Conservation (phyloP, 164 flowering plant species). For the Liquidambar formosana region DNA sequence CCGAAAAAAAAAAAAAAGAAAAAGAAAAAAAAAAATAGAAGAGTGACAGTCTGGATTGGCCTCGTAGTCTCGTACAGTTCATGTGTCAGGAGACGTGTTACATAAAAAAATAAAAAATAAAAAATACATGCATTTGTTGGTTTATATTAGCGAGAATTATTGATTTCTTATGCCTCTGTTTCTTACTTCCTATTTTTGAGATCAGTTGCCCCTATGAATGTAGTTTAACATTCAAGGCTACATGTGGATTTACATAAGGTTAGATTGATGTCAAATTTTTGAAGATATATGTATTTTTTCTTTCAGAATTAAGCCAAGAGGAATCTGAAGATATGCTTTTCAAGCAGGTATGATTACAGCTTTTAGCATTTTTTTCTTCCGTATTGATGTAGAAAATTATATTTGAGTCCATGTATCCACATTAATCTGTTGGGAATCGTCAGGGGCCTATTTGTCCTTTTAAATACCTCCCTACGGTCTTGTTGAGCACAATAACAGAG, state of each 20-base stretch:
- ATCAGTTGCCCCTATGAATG: neutral
- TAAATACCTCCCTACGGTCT: too few species aligned
- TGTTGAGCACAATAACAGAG: too few species aligned
- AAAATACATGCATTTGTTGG: too few species aligned
- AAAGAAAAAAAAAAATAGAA: too few species aligned
- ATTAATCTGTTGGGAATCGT: neutral
- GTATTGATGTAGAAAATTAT: neutral
- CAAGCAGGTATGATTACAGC: slow-evolving; percentile 63
- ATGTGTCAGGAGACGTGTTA: too few species aligned
- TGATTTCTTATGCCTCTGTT: neutral
- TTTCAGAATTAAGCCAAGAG: slow-evolving; percentile 76
- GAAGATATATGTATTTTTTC: slow-evolving; percentile 8
- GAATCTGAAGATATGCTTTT: slow-evolving; percentile 81
- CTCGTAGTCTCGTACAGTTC: neutral
- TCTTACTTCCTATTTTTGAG: neutral
- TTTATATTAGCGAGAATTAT: too few species aligned
- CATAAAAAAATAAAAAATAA: too few species aligned
- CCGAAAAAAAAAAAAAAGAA: too few species aligned
- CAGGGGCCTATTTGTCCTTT: neutral
- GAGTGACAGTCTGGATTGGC: neutral
- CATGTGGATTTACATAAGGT: neutral
- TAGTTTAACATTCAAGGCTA: neutral
- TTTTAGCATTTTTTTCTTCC: neutral
- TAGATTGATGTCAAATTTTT: slow-evolving; percentile 1
- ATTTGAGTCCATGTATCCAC: neutral